Evolutionary conservation across 2,329 filamentous ascomycete genomes (phyloP), one percentile per base, ranked within the genome.

Genomic region (Nothopassalora personata): DNA sequence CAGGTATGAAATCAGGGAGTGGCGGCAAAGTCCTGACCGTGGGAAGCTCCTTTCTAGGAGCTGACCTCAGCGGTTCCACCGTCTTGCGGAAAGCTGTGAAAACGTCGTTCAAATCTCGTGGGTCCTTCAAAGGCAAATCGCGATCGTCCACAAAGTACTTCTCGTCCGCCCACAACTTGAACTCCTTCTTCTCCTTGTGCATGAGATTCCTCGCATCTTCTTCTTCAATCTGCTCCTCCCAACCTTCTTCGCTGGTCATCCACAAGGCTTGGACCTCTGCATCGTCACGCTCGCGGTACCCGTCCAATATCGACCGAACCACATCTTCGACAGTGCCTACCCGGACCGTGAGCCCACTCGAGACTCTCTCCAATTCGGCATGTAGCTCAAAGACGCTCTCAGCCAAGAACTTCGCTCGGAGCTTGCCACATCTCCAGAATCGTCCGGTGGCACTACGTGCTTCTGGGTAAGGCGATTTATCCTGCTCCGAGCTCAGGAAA

Each of bases 131-230:
- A 0, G 83, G 81, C 0, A 88, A 71, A 67, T 93, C 88, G 23
- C 85, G 85, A 65, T 92, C 88, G 67, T 92, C 86, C 53, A 92
- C 79, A 60, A 86, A 86, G 66, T 89, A 92, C 70, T 92, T 93
- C 72, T 91, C 89, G 66, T 93, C 89, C 0, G 74, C 72, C 83
- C 86, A 91, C 0, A 85, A 59, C 69, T 83, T 82, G 70, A 90
- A 89, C 1, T 84, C 79, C 4, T 85, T 76, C 0, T 77, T 78
- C 3, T 79, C 73, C 11, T 79, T 71, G 23, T 80, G 73, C 57
- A 87, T 86, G 0, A 83, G 69, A 0, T 75, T 70, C 30, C 79
- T 77, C 1, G 90, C 77, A 0, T 75, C 76, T 23, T 76, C 72
- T 66, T 91, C 85, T 56, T 92, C 88, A 4, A 75, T 72, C 58